These are phyloP conservation scores for Diaporthe sp. DNA, from an alignment of 2,329 filamentous ascomycete genomes.

Conservation along the genomic window DNA sequence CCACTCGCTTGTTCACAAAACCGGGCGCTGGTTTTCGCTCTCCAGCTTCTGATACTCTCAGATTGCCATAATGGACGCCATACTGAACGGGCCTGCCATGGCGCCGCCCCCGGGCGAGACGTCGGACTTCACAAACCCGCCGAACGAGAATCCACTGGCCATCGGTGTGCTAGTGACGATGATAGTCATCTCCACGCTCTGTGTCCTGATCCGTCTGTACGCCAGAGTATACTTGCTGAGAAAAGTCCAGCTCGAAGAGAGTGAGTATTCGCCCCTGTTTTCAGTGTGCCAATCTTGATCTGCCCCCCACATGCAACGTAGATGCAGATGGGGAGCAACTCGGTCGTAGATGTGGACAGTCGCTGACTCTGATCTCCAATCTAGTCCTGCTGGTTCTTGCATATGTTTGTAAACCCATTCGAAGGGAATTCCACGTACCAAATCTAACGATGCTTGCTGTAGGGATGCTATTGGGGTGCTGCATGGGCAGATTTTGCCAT, in stretches of 20 bases:
- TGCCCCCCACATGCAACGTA: background rate
- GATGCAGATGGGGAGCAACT: background rate
- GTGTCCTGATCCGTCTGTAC: slow-evolving; percentile 33
- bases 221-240: slow-evolving; percentile 17
- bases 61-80: slow-evolving; percentile 4
- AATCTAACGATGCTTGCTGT: background rate
- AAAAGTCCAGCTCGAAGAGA: slow-evolving; percentile 20
- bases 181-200: slow-evolving; percentile 34
- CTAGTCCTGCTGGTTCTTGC: slow-evolving; percentile 23
- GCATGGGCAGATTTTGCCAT: slow-evolving; percentile 39
- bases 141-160: slow-evolving; percentile 33
- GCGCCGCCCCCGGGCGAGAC: slow-evolving; percentile 25
- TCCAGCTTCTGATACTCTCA: background rate
- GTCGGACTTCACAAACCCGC: slow-evolving; percentile 33
- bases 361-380: slow-evolving; percentile 6
- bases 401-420: slow-evolving; percentile 26
- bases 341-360: background rate
- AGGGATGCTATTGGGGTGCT: slow-evolving; percentile 36
- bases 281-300: background rate
- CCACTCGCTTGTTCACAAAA: background rate
- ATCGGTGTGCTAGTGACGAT: slow-evolving; percentile 28
- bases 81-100: slow-evolving; percentile 31
- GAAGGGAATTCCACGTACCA: background rate
- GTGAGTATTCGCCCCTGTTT: slow-evolving; percentile 16
- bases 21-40: slow-evolving; percentile 15